These are phyloP conservation scores for Cryoendolithus antarcticus DNA, from an alignment of 2,329 filamentous ascomycete genomes.

Conservation along the genomic window DNA sequence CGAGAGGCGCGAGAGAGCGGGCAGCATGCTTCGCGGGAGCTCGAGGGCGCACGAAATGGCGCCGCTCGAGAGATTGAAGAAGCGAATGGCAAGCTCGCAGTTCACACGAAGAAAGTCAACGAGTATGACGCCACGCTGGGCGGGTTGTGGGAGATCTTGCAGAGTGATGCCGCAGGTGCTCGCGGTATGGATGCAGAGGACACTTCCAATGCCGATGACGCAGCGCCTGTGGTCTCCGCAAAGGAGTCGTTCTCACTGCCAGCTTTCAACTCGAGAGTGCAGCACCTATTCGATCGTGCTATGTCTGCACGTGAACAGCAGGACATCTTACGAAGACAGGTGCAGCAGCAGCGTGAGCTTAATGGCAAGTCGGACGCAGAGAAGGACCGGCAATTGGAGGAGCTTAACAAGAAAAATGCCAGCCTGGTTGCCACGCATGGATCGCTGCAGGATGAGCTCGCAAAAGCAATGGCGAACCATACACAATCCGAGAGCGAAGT, in stretches of 20 bases:
- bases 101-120: conserved; percentile 29
- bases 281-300: conserved; percentile 66
- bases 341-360: conserved; percentile 87
- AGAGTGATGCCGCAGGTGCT: conserved; percentile 29
- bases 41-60: conserved; percentile 5
- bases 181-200: conserved; percentile 11
- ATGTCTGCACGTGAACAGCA: conserved; percentile 76
- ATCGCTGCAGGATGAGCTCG: conserved; percentile 19
- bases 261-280: conserved; percentile 67
- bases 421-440: conserved; percentile 15
- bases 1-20: conserved; percentile 12
- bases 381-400: conserved; percentile 24
- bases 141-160: conserved; percentile 42
- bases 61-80: conserved; percentile 11
- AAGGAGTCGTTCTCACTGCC: conserved; percentile 49
- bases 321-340: conserved; percentile 75
- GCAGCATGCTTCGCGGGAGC: conserved; percentile 6
- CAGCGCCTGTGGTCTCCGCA: conserved; percentile 7
- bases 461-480: conserved; percentile 16
- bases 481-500: conserved; percentile 18
- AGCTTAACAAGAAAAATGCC: conserved; percentile 18
- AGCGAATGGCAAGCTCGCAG: conserved; percentile 10
- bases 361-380: conserved; percentile 71
- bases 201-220: conserved; percentile 18
- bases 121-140: conserved; percentile 44